A percentile compares a stretch with the other conserved stretches of the same genome.
Conservation (phyloP, 352 stramenopile species). For the Phytophthora pini region DNA sequence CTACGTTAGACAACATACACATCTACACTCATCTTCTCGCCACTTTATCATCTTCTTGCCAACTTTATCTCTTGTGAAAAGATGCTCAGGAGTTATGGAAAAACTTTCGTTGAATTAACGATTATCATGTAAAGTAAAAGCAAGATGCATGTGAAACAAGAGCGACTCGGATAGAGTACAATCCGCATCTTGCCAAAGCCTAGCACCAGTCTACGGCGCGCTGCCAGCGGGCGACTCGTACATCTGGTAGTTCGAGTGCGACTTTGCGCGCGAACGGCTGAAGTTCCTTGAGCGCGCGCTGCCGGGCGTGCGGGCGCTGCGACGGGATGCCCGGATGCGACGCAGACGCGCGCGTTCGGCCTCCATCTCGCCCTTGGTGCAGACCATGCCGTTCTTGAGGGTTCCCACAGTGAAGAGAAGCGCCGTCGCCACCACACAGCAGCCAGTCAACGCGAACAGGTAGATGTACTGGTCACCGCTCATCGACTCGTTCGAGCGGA, state of each 20-base stretch:
- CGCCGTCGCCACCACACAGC: slow-evolving; percentile 46
- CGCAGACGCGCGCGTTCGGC: slow-evolving; percentile 57
- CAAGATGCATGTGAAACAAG: slow-evolving; percentile 38
- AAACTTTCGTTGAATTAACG: slow-evolving; percentile 35
- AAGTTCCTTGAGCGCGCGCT: slow-evolving; percentile 67
- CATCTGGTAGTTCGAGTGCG: slow-evolving; percentile 76
- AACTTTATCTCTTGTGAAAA: neutral
- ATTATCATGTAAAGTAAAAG: slow-evolving; percentile 34
- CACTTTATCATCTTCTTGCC: no score
- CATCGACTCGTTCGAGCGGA: slow-evolving; percentile 45
- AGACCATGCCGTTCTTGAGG: slow-evolving; percentile 74
- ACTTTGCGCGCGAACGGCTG: slow-evolving; percentile 69
- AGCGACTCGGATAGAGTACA: slow-evolving; percentile 33
- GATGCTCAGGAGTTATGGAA: slow-evolving; percentile 1
- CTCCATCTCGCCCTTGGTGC: slow-evolving; percentile 68
- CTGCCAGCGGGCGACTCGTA: slow-evolving; percentile 66
- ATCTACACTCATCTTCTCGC: neutral
- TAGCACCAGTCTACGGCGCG: slow-evolving; percentile 42
- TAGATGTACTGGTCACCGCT: slow-evolving; percentile 58
- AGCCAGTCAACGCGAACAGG: slow-evolving; percentile 59
- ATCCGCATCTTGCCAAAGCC: slow-evolving; percentile 28
- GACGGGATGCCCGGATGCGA: slow-evolving; percentile 55
- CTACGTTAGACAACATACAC: slow-evolving; percentile 8
- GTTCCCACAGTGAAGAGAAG: slow-evolving; percentile 64
- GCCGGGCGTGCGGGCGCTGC: slow-evolving; percentile 62